Conservation (phyloP, 208 protist species). For the Crithidia mellificae region DNA sequence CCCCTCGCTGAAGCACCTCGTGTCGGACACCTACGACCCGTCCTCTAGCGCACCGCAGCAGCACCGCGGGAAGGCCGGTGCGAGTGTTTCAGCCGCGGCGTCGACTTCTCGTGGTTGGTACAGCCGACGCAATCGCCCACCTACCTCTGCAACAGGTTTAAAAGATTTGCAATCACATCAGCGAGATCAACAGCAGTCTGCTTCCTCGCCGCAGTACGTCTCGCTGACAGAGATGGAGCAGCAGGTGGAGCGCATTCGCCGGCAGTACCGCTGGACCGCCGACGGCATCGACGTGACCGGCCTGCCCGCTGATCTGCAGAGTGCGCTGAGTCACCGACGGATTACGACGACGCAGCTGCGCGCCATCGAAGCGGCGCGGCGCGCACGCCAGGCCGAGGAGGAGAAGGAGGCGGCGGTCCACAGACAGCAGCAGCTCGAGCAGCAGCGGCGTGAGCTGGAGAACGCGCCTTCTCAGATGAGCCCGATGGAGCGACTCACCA, state of each 20-base stretch:
- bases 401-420: conserved; percentile 17
- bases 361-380: conserved; percentile 47
- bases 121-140: not conserved
- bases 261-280: conserved; percentile 45
- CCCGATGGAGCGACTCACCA: conserved; percentile 43
- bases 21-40: conserved; percentile 13
- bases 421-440: conserved; percentile 19
- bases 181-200: not conserved
- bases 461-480: conserved; percentile 27
- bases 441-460: conserved; percentile 18
- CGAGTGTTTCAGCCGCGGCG: too few relatives aligned
- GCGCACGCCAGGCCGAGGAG: conserved; percentile 24
- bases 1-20: conserved; percentile 54
- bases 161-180: not conserved
- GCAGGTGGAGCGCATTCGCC: conserved; percentile 61
- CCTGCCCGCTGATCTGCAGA: conserved; percentile 56
- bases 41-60: conserved; percentile 6
- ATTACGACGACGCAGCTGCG: conserved; percentile 70
- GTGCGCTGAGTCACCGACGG: conserved; percentile 60
- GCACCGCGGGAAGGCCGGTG: not conserved
- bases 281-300: conserved; percentile 87
- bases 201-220: conserved; percentile 36
- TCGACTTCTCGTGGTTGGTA: conserved; percentile 4
- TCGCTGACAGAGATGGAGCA: conserved; percentile 62
- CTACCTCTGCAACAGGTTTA: not conserved